These are phyloP conservation scores for Papilionanthe hybrid DNA, from an alignment of 116 monocot species.

Conservation along the genomic window DNA sequence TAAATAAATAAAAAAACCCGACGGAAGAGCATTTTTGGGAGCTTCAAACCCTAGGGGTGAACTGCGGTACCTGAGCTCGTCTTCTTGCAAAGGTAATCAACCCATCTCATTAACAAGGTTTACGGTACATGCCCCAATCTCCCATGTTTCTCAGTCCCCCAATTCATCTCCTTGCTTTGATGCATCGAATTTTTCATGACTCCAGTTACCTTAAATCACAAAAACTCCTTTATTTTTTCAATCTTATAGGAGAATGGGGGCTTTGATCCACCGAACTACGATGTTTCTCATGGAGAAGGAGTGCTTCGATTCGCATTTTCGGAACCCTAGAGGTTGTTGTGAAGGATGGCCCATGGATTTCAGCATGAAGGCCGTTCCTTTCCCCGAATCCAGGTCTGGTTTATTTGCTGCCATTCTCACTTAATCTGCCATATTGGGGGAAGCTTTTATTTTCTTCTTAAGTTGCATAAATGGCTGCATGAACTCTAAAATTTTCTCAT, in stretches of 20 bases:
- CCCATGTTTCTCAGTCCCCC: not conserved
- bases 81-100: not conserved
- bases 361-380: not conserved
- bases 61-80: not conserved
- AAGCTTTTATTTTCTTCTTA: not conserved
- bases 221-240: not conserved
- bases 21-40: too few relatives aligned
- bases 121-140: not conserved
- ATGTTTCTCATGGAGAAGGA: not conserved
- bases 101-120: not conserved
- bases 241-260: not conserved
- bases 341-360: not conserved
- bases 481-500: not conserved
- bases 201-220: not conserved
- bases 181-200: not conserved
- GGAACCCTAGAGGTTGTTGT: not conserved
- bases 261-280: not conserved
- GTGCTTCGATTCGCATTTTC: not conserved
- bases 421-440: not conserved
- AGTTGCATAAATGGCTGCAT: not conserved
- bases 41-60: not conserved
- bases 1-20: too few relatives aligned
- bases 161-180: not conserved
- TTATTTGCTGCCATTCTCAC: too few relatives aligned
- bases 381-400: too few relatives aligned